These are phyloP conservation scores for Centrapalus pauciflorus DNA, from an alignment of 129 eudicot genomes.

Conservation along the genomic window DNA sequence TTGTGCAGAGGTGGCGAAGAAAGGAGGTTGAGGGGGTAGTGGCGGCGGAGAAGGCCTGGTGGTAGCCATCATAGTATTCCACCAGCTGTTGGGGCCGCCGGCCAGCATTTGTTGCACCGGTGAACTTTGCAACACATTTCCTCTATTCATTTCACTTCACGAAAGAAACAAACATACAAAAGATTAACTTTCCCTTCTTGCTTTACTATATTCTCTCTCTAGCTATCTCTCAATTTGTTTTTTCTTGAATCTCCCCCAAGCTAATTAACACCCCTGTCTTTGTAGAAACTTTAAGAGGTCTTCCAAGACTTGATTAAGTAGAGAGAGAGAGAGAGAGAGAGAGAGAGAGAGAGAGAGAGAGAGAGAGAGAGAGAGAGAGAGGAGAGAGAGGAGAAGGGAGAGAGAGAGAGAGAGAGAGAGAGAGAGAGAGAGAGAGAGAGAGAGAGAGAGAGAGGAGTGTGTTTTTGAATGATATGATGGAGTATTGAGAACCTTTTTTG, in stretches of 20 bases:
- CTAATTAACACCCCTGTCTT: conserved; percentile 33
- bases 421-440: conserved; percentile 25
- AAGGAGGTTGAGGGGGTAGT: conserved; percentile 26
- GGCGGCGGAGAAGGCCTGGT: conserved; percentile 37
- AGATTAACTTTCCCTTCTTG: conserved; percentile 18
- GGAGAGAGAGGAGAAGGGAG: conserved; percentile 20
- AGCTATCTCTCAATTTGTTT: conserved; percentile 1
- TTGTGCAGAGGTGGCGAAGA: conserved; percentile 24
- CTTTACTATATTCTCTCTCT: conserved; percentile 12
- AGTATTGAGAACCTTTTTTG: conserved; percentile 54
- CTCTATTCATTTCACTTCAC: conserved; percentile 54
- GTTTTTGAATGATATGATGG: conserved; percentile 58
- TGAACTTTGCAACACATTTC: conserved; percentile 58
- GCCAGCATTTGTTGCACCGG: conserved; percentile 82
- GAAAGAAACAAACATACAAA: conserved; percentile 6
- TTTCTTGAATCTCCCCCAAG: conserved; percentile 22
- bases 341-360: conserved; percentile 21
- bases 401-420: conserved; percentile 23
- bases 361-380: conserved; percentile 31
- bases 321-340: conserved; percentile 20
- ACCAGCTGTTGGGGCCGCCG: conserved; percentile 62
- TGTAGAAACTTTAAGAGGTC: conserved; percentile 55
- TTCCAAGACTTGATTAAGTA: conserved; percentile 43
- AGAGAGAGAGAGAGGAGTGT: conserved; percentile 26
- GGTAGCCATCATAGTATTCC: conserved; percentile 53